Evolutionary conservation across 2,329 filamentous ascomycete species (phyloP), one percentile per base, ranked within the genome.

Genomic region (Fusarium sp.): DNA sequence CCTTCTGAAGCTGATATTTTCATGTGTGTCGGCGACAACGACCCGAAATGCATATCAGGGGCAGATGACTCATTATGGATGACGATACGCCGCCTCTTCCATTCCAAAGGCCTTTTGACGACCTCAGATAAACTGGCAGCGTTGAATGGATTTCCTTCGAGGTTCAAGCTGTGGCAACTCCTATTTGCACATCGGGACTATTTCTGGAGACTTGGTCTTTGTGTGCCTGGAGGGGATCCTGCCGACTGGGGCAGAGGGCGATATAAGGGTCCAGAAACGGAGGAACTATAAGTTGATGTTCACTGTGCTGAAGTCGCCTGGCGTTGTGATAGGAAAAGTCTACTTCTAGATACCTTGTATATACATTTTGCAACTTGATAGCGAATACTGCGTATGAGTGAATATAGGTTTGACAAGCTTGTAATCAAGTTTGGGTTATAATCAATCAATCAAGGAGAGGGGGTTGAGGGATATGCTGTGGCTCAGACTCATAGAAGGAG

Each of bases 131-230:
- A 57, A 9, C 23, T 47, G 29, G 57, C 63, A 23, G 57, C 69
- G 38, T 60, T 65, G 21, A 68, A 90, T 16, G 90, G 80, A 84
- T 87, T 82, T 79, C 90, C 74, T 76, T 86, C 70, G 74, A 79
- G 87, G 79, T 78, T 94, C 73, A 92, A 91, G 78, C 86, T 97
- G n/a, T 97, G 95, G 93, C 89, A 97, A 80, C 82, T 98, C 10
- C 91, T 98, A 76, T 97, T 97, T 79, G 92, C 94, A 2, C 96
- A 99, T 81, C 85, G 96, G 38, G 96, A 99, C 81, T 99, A 99
- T 79, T 98, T 99, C 80, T 97, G 93, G 93, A 86, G 96, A 58
- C 80, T 99, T 54, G 96, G 96, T 0, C 82, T 98, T 31, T 99
- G 96, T 80, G 84, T 98, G 4, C 94, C 95, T 1, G 92, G 92